Conservation (phyloP, 768 basidiomycete genomes). For the Mycena amicta region DNA sequence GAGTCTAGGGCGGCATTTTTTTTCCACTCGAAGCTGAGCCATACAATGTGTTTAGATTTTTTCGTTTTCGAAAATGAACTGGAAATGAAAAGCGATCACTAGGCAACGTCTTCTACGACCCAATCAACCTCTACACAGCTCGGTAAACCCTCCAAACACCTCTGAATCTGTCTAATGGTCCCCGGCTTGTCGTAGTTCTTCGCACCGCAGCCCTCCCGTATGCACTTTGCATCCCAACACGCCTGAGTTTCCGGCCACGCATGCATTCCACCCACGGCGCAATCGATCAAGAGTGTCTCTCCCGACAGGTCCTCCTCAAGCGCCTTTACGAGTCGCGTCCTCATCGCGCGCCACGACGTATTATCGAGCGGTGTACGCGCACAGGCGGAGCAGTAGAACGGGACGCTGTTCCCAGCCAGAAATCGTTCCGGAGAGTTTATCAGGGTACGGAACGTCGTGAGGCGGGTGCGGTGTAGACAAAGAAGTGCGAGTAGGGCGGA, state of each 20-base stretch:
- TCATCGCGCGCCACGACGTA: conserved; percentile 63
- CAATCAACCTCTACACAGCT: conserved; percentile 32
- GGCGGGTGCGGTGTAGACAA: conserved; percentile 57
- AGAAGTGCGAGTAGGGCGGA: conserved; percentile 55
- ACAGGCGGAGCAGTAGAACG: conserved; percentile 56
- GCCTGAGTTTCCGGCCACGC: conserved; percentile 62
- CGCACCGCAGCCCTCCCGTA: conserved; percentile 50
- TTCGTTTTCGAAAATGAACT: no score
- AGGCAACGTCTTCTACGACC: no score
- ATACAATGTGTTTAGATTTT: no score
- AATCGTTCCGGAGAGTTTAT: conserved; percentile 66
- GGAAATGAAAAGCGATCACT: no score
- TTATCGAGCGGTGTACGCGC: conserved; percentile 56
- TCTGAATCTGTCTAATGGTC: conserved; percentile 59
- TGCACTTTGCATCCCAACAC: conserved; percentile 65
- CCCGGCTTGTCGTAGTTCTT: conserved; percentile 62
- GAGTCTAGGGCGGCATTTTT: no score
- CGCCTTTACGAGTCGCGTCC: conserved; percentile 59
- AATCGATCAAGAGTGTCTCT: conserved; percentile 3
- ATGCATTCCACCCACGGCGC: conserved; percentile 42
- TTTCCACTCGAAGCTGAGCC: no score
- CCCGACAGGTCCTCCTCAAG: conserved; percentile 27
- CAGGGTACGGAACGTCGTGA: conserved; percentile 50
- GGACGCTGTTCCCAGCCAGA: conserved; percentile 45
- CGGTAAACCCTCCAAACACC: conserved; percentile 59